Base-by-base conservation (phyloP, 2,329 filamentous ascomycete species). In the Hypomyces perniciosus region DNA sequence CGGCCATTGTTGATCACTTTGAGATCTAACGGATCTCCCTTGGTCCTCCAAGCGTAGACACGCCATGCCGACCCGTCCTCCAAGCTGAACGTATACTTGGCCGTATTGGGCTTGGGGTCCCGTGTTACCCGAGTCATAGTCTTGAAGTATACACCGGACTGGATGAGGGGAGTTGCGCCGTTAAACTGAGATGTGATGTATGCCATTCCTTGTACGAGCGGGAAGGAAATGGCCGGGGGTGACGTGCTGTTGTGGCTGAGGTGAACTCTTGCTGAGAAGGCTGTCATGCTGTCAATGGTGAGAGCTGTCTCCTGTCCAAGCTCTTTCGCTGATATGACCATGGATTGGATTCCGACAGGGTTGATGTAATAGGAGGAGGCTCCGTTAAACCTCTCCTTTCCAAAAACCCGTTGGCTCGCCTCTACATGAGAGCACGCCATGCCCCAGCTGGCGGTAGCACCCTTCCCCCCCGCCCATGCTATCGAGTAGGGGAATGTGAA, bases 171-270 rank as follows among this genome's bases (percentile, higher is more conserved):
- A 6, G 81, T 84, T 0, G 82, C 76, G 30, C 83, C 81, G 48
- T 75, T 76, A 68, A 91, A 97, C 13, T 86, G 67, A 1, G 77
- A 91, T 4, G 91, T 96, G 13, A 96, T 75, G 60, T 90, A 95
- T 0, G 82, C 85, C 83, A 95, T 93, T 8, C 93, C 93, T 63
- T 97, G 92, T 0, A 95, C 83, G 6, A 96, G 64, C 0, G 91
- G 90, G 57, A 95, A 90, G 0, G 81, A 85, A 20, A 97, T 77
- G 1, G 78, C 74, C 1, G 85, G 79, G 1, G 73, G 65, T 6
- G 77, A 75, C 3, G 72, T 72, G n/a, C 67, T 62, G 26, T 74
- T 71, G 3, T 77, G 74, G 46, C 72, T 77, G 31, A 97, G 73
- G 41, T 87, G 85, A 42, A 90, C 81, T 56, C 89, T 83, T 10